Base-by-base conservation (phyloP, 495 filamentous ascomycete genomes). In the Saxophila tyrrhenica region DNA sequence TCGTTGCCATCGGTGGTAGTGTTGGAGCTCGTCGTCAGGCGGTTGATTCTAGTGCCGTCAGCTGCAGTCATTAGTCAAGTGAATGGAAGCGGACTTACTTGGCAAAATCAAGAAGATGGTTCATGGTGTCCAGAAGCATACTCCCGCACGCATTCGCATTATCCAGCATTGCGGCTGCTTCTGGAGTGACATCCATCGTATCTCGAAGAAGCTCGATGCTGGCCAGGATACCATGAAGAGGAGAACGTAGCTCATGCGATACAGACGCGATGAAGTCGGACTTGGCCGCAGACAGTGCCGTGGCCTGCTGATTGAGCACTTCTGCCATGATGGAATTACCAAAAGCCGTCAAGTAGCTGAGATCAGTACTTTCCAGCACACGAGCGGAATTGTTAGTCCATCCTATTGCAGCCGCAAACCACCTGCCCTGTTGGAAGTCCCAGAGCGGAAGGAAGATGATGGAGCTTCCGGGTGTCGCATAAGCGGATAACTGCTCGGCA, bases 81-180 rank as follows among this genome's bases (percentile, higher is more conserved):
- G 43, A 5, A 25, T 25, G 11, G 39, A 22, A 16, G 43, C 53
- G 25, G 45, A 51, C 8, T 58, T 21, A 55, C 43, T 67, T 68
- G 1, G 60, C 53, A 43, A 64, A 65, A 29, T 67, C 61, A 0
- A 67, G 50, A 2, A 67, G 49, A 22, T 63, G 58, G 19, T 63
- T 48, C 3, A 67, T 49, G 3, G 59, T 67, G 51, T 69, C 66
- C 2, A 66, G 57, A 11, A 68, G 58, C 5, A 60, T 66, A 20
- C 55, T 58, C 0, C 58, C 64, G 39, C 64, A 69, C 8, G 57
- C 5, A 35, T 5, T 57, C 0, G 41, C 48, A 23, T 62, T 58
- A 11, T 60, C 59, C n/a, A 39, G 47, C 21, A 69, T 57, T 38
- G 64, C 52, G 2, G 39, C 48, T 1, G 22, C 29, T 35, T 5